Percentiles rank a stretch among this genome's conserved stretches.
Evolutionary conservation across 2,329 filamentous ascomycete species (phyloP).

Genomic region (Colletotrichum plurivorum): DNA sequence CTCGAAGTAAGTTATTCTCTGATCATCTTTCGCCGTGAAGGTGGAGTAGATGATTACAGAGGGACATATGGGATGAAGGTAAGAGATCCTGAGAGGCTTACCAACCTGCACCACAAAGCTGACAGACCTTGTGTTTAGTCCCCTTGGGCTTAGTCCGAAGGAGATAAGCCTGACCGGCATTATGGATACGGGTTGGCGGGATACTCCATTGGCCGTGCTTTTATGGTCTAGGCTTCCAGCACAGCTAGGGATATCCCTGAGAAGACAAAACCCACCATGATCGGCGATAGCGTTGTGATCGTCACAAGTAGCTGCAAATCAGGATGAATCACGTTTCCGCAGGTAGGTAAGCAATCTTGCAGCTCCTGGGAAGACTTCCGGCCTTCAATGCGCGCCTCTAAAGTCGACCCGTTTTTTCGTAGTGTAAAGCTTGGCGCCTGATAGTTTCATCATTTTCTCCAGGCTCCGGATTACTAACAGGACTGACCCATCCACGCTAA

Average conservation of each 20-base stretch:
- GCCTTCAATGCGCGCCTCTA: conserved; percentile 14
- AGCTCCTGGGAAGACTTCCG: background rate
- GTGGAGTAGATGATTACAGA: background rate
- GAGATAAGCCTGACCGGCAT: conserved; percentile 3
- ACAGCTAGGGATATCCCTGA: background rate
- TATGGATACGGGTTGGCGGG: background rate
- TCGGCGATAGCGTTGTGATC: background rate
- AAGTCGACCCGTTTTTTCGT: no score
- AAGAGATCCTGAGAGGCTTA: background rate
- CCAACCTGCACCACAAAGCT: background rate
- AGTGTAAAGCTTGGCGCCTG: background rate
- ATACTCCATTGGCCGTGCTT: conserved; percentile 1
- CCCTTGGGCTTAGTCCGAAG: background rate
- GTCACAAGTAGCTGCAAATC: background rate
- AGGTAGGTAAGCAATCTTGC: background rate
- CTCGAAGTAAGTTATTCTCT: background rate
- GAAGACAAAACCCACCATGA: background rate
- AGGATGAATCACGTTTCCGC: background rate
- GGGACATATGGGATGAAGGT: background rate
- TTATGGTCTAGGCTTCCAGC: background rate
- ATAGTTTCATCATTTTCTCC: background rate
- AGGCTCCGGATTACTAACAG: conserved; percentile 7
- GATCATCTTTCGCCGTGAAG: background rate
- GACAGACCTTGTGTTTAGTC: background rate
- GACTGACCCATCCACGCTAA: conserved; percentile 20